Evolutionary conservation across 768 basidiomycete genomes (phyloP), one percentile per base, ranked within the genome.

Genomic region (Suillus paluster): DNA sequence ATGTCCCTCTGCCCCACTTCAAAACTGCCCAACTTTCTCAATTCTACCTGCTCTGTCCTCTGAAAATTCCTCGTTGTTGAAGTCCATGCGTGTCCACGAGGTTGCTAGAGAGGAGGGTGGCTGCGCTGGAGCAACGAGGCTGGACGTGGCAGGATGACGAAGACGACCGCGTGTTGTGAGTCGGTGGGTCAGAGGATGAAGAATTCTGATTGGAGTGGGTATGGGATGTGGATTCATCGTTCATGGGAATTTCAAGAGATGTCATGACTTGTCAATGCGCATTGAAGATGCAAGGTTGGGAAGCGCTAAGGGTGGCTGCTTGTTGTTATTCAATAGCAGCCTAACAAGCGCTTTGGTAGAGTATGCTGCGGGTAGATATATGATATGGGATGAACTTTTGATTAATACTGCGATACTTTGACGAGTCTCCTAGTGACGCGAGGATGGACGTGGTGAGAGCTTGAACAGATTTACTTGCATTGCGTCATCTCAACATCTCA

Each of bases 61-160:
- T 30, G 49, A 45, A 6, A 54, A 60, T 1, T 49, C 50, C 23
- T 41, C 59, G 9, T 42, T 57, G 19, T 21, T 27, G 4, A n/a
- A 39, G 41, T 73, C 72, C 54, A 45, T 57, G 33, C 62, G 65
- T 44, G 63, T 66, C 73, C 73, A 73, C 57, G 73, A 75, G 44
- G 73, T 73, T 46, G 70, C 70, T 33, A 41, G 45, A 21, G 73
- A 75, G 48, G 71, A 74, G 23, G 30, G 41, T 36, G 30, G 36
- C n/a, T 49, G 56, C n/a, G 64, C 68, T 7, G 63, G 59, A n/a
- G 41, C 63, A 58, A 61, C 60, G 33, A 66, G 74, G 36, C 23
- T 62, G 15, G 71, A 68, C 52, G 50, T 42, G 23, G 45, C 46
- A n/a, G 19, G 62, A 59, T 25, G 64, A 65, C 14, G 58, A 63